Evolutionary conservation across 2,329 filamentous ascomycete genomes (phyloP).

Genomic region (Cordyceps farinosa): DNA sequence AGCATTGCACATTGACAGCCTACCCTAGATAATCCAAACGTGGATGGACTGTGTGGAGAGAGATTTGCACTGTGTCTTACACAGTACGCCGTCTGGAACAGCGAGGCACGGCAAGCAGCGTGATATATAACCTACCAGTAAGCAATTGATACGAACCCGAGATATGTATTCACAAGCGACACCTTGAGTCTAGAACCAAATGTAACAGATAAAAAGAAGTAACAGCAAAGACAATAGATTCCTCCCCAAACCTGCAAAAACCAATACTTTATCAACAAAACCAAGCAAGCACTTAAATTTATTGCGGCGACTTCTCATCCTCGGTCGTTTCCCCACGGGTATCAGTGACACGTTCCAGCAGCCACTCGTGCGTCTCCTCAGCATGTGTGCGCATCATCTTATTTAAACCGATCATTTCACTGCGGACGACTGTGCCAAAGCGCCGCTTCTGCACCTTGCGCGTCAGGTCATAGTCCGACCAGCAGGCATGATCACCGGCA

Average conservation of each 20-base stretch:
- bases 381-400: conserved; percentile 57
- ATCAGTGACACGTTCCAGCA: conserved; percentile 38
- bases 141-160: neutral
- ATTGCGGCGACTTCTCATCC: conserved; percentile 39
- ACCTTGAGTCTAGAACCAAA: neutral
- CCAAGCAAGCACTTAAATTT: neutral
- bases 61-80: neutral
- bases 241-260: neutral
- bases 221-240: neutral
- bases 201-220: neutral
- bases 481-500: conserved; percentile 69
- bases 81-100: neutral
- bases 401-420: conserved; percentile 45
- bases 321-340: conserved; percentile 46
- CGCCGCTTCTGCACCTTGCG: conserved; percentile 58
- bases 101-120: neutral
- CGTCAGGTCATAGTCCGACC: conserved; percentile 59
- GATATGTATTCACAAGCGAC: neutral
- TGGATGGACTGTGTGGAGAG: neutral
- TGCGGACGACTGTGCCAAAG: conserved; percentile 56
- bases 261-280: neutral
- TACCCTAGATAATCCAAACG: too few species aligned
- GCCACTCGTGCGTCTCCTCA: conserved; percentile 50
- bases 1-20: neutral
- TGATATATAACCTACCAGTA: neutral